Evolutionary conservation across 441 rosid species (phyloP).

Genomic region (Gossypium laxum): DNA sequence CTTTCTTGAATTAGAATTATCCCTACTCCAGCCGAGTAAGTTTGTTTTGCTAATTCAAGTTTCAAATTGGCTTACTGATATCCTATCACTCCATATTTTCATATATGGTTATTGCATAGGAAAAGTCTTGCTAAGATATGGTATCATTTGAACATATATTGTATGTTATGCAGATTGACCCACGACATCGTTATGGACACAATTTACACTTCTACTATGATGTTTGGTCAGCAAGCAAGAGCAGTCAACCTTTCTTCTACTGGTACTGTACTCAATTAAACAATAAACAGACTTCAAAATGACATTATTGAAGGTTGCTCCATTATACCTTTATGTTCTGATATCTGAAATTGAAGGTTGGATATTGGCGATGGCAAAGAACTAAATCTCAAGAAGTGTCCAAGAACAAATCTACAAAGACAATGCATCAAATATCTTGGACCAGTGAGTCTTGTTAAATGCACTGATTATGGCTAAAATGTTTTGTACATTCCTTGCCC

Average conservation of each 20-base stretch:
- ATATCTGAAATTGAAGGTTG: constrained; percentile 43
- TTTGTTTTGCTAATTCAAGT: background rate
- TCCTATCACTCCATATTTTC: background rate
- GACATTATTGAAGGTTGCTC: background rate
- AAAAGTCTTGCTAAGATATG: background rate
- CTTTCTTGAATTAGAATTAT: background rate
- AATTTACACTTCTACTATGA: constrained; percentile 52
- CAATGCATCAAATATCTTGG: constrained; percentile 75
- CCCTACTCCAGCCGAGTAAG: background rate
- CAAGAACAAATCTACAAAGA: constrained; percentile 41
- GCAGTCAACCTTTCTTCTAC: constrained; percentile 58
- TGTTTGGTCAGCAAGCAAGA: constrained; percentile 40
- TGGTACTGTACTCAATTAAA: constrained; percentile 26
- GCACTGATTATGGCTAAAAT: background rate
- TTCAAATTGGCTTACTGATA: background rate
- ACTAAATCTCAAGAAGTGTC: constrained; percentile 38
- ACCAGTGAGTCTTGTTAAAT: constrained; percentile 39
- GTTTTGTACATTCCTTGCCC: background rate
- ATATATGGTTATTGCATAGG: background rate
- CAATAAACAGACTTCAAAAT: background rate
- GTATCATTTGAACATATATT: background rate
- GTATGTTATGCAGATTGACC: constrained; percentile 37
- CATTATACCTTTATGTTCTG: background rate
- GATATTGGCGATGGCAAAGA: constrained; percentile 81
- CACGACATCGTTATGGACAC: constrained; percentile 66